These are phyloP conservation scores for Rhododendron molle DNA, from an alignment of 148 eudicot genomes.

Conservation along the genomic window DNA sequence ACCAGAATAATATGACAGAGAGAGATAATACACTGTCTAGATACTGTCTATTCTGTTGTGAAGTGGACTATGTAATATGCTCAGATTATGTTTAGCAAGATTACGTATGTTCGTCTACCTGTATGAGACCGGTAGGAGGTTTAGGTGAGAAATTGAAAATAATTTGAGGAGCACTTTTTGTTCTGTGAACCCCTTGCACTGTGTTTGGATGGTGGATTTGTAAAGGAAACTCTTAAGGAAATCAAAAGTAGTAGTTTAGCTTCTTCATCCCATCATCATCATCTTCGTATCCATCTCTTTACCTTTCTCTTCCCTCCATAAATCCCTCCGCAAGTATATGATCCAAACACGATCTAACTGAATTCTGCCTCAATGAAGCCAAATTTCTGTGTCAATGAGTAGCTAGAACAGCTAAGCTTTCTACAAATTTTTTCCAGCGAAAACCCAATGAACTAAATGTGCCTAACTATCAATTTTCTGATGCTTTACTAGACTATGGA, in stretches of 20 bases:
- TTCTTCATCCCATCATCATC: background rate
- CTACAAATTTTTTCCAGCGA: background rate
- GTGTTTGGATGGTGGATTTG: background rate
- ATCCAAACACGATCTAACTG: background rate
- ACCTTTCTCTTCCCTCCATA: background rate
- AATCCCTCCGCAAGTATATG: background rate
- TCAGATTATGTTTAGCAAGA: background rate
- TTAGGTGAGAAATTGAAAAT: background rate
- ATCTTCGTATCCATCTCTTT: background rate
- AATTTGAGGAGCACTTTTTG: background rate
- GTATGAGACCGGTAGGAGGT: background rate
- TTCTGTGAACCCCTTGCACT: background rate
- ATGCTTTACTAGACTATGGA: constrained; percentile 63
- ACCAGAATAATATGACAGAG: background rate
- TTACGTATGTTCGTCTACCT: background rate
- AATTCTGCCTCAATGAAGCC: background rate
- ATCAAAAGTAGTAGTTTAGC: background rate
- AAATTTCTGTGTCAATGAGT: background rate
- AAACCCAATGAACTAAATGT: background rate
- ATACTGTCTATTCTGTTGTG: background rate
- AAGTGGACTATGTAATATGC: background rate
- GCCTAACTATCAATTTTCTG: background rate
- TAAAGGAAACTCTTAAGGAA: background rate
- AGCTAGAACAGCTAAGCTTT: background rate
- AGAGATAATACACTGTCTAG: background rate